Conservation (phyloP, 768 basidiomycete species). For the Leccinum aurantiacum region DNA sequence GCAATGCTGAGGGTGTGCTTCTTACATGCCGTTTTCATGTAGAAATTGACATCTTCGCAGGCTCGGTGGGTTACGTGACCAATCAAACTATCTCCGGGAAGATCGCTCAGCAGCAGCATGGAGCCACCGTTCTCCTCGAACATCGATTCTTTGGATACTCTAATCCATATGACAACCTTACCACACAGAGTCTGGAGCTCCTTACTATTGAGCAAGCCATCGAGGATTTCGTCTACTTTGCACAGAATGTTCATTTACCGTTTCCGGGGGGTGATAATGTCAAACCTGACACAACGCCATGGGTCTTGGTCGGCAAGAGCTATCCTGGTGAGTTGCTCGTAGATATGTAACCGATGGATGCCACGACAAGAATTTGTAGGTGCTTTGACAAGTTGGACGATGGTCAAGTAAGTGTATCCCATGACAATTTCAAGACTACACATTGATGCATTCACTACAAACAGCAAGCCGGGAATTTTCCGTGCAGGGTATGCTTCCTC, state of each 20-base stretch:
- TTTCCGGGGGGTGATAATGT: conserved; percentile 66
- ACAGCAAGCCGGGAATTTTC: conserved; percentile 42
- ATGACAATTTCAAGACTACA: not conserved
- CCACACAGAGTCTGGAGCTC: conserved; percentile 51
- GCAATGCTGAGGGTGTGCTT: conserved; percentile 45
- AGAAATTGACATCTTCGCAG: conserved; percentile 8
- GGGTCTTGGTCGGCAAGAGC: conserved; percentile 44
- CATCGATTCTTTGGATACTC: conserved; percentile 76
- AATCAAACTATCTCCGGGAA: conserved; percentile 62
- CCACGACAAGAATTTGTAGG: conserved; percentile 19
- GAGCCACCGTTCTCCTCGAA: conserved; percentile 62
- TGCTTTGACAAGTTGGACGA: conserved; percentile 58
- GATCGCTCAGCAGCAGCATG: conserved; percentile 65
- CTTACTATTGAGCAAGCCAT: conserved; percentile 76
- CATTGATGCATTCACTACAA: not conserved
- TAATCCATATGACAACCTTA: conserved; percentile 66
- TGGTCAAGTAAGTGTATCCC: conserved; percentile 55
- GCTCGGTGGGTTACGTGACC: conserved; percentile 52
- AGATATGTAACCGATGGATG: no score
- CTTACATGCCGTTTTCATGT: not conserved
- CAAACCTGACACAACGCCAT: conserved; percentile 50
- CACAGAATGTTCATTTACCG: conserved; percentile 62
- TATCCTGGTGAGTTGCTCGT: conserved; percentile 32
- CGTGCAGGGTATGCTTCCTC: conserved; percentile 47
- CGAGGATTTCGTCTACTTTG: conserved; percentile 70